Base-by-base conservation (phyloP, 768 basidiomycete genomes). In the Leccinum rimulosum region DNA sequence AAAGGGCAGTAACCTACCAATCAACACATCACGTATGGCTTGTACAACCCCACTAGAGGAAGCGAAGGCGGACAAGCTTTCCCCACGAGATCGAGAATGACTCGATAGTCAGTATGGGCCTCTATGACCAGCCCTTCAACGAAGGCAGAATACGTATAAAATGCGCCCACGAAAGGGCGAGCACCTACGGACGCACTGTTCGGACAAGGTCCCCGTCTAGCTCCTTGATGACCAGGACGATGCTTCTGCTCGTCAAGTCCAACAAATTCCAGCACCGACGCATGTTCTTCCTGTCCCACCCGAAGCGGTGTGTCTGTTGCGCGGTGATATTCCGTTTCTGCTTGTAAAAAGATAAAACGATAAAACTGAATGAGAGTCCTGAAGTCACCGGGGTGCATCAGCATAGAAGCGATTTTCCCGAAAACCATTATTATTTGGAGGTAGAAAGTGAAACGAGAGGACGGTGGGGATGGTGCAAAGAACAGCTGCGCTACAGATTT, bases 191-290 rank as follows among this genome's bases (percentile, higher is more conserved):
- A 84, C 93, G 75, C 71, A 97, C 95, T 43, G 88, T 89, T 61
- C 95, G 79, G 5, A 95, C 94, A 61, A 99, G 76, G 70, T 98
- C 95, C 1, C 94, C 96, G 35, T 99, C 95, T 6, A 98, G 77
- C 74, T 97, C 92, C 75, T 96, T 98, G 68, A 98, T 93, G 61
- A 98, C 96, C 1, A 89, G 85, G 1, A 93, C 80, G 66, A 97
- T 98, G 75, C 88, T 91, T 65, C 96, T 76, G 65, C 92, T 93
- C 4, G 94, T 95, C 74, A 79, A 56, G 79, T 98, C 95, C 56
- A 98, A 77, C 66, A 94, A 87, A 6, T 83, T 78, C 95, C 95
- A 98, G 69, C 95, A 98, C 48, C 84, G 79, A 56, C 85, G 83
- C 96, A 99, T 99, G 8, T 84, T 78, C 40, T 82, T 69, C 56